Evolutionary conservation across 2,329 filamentous ascomycete species (phyloP).

Genomic region (Cryphonectria japonica): DNA sequence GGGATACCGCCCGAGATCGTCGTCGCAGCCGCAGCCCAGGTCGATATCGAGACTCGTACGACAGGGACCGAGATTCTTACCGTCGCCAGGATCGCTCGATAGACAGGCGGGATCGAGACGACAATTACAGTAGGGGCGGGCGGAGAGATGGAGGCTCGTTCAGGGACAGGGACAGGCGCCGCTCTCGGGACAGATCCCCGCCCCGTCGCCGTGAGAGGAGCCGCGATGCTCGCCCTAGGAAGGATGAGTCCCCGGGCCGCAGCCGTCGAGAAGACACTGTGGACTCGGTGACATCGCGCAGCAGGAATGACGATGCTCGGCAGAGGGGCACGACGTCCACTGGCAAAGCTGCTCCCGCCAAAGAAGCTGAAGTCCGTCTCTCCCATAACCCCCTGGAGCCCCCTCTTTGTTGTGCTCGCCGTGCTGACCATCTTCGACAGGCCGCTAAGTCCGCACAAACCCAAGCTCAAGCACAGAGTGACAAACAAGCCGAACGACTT

Average conservation of each 20-base stretch:
- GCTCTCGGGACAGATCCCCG: slow-evolving; percentile 65
- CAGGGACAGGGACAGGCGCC: slow-evolving; percentile 68
- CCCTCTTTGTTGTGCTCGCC: background rate
- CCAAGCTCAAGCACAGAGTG: slow-evolving; percentile 64
- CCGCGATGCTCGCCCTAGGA: slow-evolving; percentile 69
- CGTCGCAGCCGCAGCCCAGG: slow-evolving; percentile 64
- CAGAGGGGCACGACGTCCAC: slow-evolving; percentile 54
- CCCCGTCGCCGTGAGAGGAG: slow-evolving; percentile 63
- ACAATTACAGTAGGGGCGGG: slow-evolving; percentile 64
- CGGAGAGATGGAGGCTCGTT: slow-evolving; percentile 57
- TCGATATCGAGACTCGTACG: slow-evolving; percentile 60
- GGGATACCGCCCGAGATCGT: slow-evolving; percentile 55
- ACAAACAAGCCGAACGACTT: slow-evolving; percentile 79
- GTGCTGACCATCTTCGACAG: slow-evolving; percentile 45
- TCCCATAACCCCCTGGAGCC: background rate
- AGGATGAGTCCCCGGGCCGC: slow-evolving; percentile 71
- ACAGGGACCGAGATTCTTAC: slow-evolving; percentile 56
- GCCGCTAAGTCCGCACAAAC: slow-evolving; percentile 56
- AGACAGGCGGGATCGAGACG: slow-evolving; percentile 58
- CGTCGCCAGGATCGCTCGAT: slow-evolving; percentile 72
- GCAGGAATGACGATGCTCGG: slow-evolving; percentile 67
- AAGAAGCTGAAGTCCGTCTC: slow-evolving; percentile 60
- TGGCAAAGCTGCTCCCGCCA: slow-evolving; percentile 54
- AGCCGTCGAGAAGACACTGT: slow-evolving; percentile 70
- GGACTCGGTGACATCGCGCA: slow-evolving; percentile 66